Evolutionary conservation across 2,329 filamentous ascomycete genomes (phyloP).

Genomic region (Mycosphaerella arachidis): DNA sequence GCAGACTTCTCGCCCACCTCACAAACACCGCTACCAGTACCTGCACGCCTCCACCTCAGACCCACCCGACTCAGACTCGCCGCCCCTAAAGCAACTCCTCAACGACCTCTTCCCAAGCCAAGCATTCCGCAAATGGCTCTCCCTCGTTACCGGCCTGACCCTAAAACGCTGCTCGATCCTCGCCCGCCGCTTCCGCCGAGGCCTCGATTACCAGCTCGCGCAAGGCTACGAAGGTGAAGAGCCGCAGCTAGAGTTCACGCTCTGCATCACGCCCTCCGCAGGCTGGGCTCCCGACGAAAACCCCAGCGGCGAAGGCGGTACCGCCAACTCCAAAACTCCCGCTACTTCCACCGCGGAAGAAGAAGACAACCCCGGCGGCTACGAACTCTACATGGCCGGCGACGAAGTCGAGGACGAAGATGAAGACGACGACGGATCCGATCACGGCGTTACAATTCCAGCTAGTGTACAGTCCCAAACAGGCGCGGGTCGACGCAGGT

Average conservation of each 20-base stretch:
- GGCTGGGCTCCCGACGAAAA: constrained; percentile 77
- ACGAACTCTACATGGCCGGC: constrained; percentile 91
- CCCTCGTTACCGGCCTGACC: constrained; percentile 70
- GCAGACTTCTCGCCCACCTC: constrained; percentile 68
- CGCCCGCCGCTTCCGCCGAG: constrained; percentile 81
- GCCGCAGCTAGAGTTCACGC: constrained; percentile 77
- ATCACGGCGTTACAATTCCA: constrained; percentile 38
- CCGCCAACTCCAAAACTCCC: constrained; percentile 22
- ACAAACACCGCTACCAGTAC: constrained; percentile 93
- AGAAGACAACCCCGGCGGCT: constrained; percentile 64
- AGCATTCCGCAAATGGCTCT: constrained; percentile 86
- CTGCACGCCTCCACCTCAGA: constrained; percentile 46
- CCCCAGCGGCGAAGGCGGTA: constrained; percentile 43
- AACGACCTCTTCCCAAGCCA: constrained; percentile 77
- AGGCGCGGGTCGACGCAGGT: constrained; percentile 44
- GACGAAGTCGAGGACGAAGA: constrained; percentile 59
- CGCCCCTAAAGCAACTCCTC: constrained; percentile 70
- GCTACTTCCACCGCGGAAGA: constrained; percentile 46
- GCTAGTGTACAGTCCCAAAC: constrained; percentile 35
- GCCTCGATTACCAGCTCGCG: constrained; percentile 87
- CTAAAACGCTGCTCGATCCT: constrained; percentile 71
- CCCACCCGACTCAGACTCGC: constrained; percentile 41
- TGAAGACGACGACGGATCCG: constrained; percentile 46
- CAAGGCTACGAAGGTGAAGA: constrained; percentile 71
- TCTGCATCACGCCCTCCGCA: constrained; percentile 76